These are phyloP conservation scores for Hypoxylon sp. DNA, from an alignment of 2,329 filamentous ascomycete genomes.

Conservation along the genomic window DNA sequence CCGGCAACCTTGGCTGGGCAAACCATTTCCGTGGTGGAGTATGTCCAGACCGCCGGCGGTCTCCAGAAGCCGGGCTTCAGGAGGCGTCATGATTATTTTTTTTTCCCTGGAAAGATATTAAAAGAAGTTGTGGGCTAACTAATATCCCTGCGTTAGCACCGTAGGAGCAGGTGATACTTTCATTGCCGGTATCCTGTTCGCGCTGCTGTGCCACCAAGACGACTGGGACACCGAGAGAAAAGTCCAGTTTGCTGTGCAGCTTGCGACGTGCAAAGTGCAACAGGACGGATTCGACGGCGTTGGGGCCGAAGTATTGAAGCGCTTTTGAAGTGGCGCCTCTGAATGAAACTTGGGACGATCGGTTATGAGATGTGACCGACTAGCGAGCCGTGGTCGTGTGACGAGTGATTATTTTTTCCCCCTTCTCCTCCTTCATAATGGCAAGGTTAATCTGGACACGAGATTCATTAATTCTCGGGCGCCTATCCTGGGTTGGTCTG, in stretches of 20 bases:
- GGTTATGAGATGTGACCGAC: slow-evolving; percentile 43
- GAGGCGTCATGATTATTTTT: neutral
- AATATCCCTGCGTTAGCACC: slow-evolving; percentile 63
- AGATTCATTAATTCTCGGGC: slow-evolving; percentile 31
- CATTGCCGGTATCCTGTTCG: slow-evolving; percentile 78
- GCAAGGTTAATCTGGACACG: slow-evolving; percentile 20
- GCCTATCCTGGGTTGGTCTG: slow-evolving; percentile 31
- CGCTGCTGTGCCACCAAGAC: slow-evolving; percentile 64
- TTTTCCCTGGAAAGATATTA: neutral
- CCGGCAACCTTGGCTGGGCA: slow-evolving; percentile 60
- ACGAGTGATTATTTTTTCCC: slow-evolving; percentile 24
- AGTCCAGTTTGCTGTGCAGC: slow-evolving; percentile 72
- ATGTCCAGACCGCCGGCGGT: slow-evolving; percentile 55
- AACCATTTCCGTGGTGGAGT: slow-evolving; percentile 70
- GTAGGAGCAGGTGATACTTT: slow-evolving; percentile 84
- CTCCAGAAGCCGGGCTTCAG: slow-evolving; percentile 11
- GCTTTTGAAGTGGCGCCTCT: slow-evolving; percentile 44
- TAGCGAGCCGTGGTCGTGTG: slow-evolving; percentile 44
- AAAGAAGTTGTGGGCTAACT: slow-evolving; percentile 41
- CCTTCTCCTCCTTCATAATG: neutral
- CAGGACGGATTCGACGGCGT: slow-evolving; percentile 75
- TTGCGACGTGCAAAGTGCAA: slow-evolving; percentile 78
- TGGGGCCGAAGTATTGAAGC: slow-evolving; percentile 52
- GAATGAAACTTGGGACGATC: slow-evolving; percentile 44
- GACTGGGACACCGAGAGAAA: slow-evolving; percentile 66